phyloP scores from a whole-genome alignment of 768 basidiomycete species.

The Xanthoconium stramineum region DNA sequence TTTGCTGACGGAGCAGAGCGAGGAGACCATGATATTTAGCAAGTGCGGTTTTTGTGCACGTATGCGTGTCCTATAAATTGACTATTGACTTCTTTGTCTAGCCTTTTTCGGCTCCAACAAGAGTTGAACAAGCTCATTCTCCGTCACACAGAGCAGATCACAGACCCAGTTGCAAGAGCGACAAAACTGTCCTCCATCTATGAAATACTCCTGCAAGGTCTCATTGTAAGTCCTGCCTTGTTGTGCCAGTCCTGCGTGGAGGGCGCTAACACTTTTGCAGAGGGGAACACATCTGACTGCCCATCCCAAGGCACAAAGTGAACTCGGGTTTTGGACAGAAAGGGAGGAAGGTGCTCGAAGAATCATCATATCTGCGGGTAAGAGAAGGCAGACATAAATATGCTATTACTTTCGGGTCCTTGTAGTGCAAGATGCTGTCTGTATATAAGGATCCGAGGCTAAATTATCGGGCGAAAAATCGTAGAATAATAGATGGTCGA shows the following conservation, averaged over 20 bases:
- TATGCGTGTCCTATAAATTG: not conserved
- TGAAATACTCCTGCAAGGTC: slow-evolving; percentile 68
- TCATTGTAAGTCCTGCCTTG: slow-evolving; percentile 55
- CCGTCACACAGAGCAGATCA: slow-evolving; percentile 66
- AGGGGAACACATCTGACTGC: slow-evolving; percentile 65
- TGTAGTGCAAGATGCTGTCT: slow-evolving; percentile 11
- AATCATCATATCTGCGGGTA: slow-evolving; percentile 45
- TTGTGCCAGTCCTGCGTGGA: not conserved
- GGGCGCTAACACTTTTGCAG: slow-evolving; percentile 31
- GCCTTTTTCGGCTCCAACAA: slow-evolving; percentile 79
- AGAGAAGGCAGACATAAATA: slow-evolving; percentile 28
- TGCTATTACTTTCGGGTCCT: slow-evolving; percentile 12
- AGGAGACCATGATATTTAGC: slow-evolving; percentile 95
- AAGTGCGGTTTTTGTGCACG: slow-evolving; percentile 56
- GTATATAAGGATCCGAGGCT: slow-evolving; percentile 17
- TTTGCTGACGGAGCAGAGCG: slow-evolving; percentile 73
- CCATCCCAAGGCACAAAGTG: slow-evolving; percentile 83
- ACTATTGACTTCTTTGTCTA: slow-evolving; percentile 29
- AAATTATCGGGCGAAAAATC: slow-evolving; percentile 19
- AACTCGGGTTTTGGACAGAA: slow-evolving; percentile 84
- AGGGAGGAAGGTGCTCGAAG: slow-evolving; percentile 77
- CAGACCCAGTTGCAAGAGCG: slow-evolving; percentile 57
- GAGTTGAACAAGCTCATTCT: slow-evolving; percentile 77
- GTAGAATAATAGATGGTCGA: slow-evolving; percentile 9
- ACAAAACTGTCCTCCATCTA: slow-evolving; percentile 72